Evolutionary conservation across 345 rosid genomes (phyloP).

Genomic region (Lumnitzera littorea): DNA sequence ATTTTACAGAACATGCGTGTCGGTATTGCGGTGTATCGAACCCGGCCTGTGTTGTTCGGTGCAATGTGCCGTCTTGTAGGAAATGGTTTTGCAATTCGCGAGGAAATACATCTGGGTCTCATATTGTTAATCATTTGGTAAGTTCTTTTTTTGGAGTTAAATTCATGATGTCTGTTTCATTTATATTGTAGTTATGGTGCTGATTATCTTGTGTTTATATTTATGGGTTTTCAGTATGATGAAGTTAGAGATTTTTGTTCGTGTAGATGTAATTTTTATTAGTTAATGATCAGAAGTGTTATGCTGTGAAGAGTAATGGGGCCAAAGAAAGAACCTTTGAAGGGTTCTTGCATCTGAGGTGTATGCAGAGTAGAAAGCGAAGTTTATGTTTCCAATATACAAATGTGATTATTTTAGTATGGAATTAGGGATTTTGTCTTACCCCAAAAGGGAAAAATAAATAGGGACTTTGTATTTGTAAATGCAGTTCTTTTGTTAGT

Average conservation of each 20-base stretch:
- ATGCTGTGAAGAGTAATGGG: too few species aligned
- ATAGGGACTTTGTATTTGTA: too few species aligned
- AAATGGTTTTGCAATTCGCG: slow-evolving; percentile 99
- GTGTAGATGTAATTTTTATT: too few species aligned
- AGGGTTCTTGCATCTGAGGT: too few species aligned
- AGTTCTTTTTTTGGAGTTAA: slow-evolving; percentile 18
- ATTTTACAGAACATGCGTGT: slow-evolving; percentile 91
- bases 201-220: neutral
- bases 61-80: slow-evolving; percentile 95
- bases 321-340: too few species aligned
- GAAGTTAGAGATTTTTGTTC: neutral
- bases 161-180: neutral
- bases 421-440: too few species aligned
- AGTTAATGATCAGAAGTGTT: too few species aligned
- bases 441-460: too few species aligned
- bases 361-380: too few species aligned
- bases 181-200: neutral
- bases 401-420: too few species aligned
- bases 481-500: too few species aligned
- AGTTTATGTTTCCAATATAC: too few species aligned
- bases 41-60: slow-evolving; percentile 96
- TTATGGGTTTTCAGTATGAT: neutral
- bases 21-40: slow-evolving; percentile 96
- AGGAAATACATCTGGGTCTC: slow-evolving; percentile 98
- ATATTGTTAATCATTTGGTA: slow-evolving; percentile 96